Conservation (phyloP, 306 rosid genomes). For the Lagenaria siceraria region DNA sequence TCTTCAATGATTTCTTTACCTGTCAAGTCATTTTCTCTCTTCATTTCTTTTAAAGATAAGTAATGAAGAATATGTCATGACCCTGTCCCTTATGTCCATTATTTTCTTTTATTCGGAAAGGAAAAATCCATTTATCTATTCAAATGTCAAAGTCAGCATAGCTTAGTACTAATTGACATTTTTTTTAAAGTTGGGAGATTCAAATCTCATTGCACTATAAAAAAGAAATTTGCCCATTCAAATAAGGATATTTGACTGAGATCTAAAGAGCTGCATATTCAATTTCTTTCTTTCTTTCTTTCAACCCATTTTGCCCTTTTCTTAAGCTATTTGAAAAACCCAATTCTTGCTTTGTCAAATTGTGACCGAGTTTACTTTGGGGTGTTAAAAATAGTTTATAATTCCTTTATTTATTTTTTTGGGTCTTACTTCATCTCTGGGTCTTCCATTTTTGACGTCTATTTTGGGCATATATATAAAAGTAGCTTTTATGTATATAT, state of each 20-base stretch:
- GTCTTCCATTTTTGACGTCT: neutral
- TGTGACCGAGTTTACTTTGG: neutral
- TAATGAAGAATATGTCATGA: neutral
- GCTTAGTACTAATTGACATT: too few relatives aligned
- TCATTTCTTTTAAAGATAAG: neutral
- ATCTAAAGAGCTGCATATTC: neutral
- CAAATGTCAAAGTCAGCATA: too few relatives aligned
- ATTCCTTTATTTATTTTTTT: neutral
- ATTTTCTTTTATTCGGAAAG: neutral
- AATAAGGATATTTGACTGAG: neutral
- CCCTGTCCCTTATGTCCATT: neutral
- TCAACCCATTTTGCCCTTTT: neutral
- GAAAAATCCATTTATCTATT: too few relatives aligned
- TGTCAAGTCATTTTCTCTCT: neutral
- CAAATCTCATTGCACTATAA: too few relatives aligned
- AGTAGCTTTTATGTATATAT: neutral
- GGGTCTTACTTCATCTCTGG: neutral
- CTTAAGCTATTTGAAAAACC: neutral
- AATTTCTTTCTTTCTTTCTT: neutral
- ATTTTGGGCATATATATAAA: neutral
- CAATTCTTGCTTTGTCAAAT: neutral
- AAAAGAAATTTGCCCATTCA: neutral
- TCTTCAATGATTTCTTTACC: neutral
- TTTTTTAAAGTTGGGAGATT: too few relatives aligned
- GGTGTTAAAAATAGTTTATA: neutral